Evolutionary conservation across 441 rosid species (phyloP), one percentile per base, ranked within the genome.

Genomic region (Arabidopsis lyrata): DNA sequence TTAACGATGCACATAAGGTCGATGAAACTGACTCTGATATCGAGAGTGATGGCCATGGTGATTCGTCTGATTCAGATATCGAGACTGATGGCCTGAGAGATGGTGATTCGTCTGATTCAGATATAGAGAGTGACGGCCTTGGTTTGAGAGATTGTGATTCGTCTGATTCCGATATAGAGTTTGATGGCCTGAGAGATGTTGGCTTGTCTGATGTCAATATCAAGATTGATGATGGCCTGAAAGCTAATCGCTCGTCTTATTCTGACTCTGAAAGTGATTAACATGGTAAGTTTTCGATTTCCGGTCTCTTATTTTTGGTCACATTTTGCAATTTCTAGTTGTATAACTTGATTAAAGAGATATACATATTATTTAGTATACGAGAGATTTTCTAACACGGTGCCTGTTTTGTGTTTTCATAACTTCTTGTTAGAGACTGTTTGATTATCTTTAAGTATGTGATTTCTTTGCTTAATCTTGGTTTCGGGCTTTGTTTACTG

Each of bases 201-300:
- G 49, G 32, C 38, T 48, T 29, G 15, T 56, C 62, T 59, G 55
- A 44, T 35, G 59, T 44, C 0, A 47, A 75, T 32, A 3, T 13
- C 4, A 61, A 74, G 9, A 4, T 18, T 59, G 55, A 59, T 75
- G 69, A 59, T 75, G 69, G 11, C 3, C 47, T 8, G 14, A 58
- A 27, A 6, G 54, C 63, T 60, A 45, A 4, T 41, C 47, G 32
- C 15, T 55, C 11, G 2, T 27, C 59, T 66, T 42, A 49, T 39
- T 38, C 56, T 0, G 49, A 39, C 45, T 66, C 66, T 54, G 56
- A 61, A 49, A 65, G 72, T 65, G 76, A 71, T 70, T 71, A 65
- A 42, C 68, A 48, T 38, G 24, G 73, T 77, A 54, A n/a, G 68
- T 12, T 64, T 68, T 70, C n/a, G 6, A 47, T 45, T 20, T 22